Evolutionary conservation across 108 stramenopile species (phyloP), one percentile per base, ranked within the genome.

Genomic region (Fragilaria radians): DNA sequence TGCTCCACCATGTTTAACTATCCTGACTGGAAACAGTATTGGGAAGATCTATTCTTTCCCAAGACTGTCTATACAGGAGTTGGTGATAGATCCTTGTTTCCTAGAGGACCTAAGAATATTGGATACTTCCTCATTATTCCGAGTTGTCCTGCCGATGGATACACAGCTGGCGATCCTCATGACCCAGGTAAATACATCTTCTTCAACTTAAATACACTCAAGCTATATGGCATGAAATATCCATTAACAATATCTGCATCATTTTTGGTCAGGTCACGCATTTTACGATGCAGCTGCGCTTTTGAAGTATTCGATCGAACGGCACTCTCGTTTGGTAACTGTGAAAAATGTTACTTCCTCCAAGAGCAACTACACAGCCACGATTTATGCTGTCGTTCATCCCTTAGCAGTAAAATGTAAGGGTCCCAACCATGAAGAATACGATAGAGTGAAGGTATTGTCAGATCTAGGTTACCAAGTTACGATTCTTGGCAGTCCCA

Each of bases 321-420:
- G n/a, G n/a, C n/a, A n/a, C n/a, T n/a, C n/a, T n/a, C n/a, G n/a
- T n/a, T n/a, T n/a, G n/a, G n/a, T n/a, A n/a, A n/a, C n/a, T n/a
- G 9, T 19, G 17, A 28, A n/a, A 4, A 31, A 28, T 7, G 9
- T 7, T 25, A 9, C 5, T 30, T 9, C 28, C 9, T 4, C 54
- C 4, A 55, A 23, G 7, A 23, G 54, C 54, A 55, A 31, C 7
- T 55, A 55, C 54, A 31, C 26, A 23, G 46, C 29, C 48, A 48
- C 47, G 25, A 29, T 48, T 14, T 60, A 60, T 23, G 59, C 59
- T 2, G 28, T 60, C 23, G 59, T 60, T 26, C 59, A 60, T 48
- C 46, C 47, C 2, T 45, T 25, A 17, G 59, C 59, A 28, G 24
- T 60, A 17, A n/a, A 25, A 4, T 60, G 59, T 25, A 23, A 21